Evolutionary conservation across 1,284 basidiomycete species (phyloP).

Genomic region (Malassezia sp.): DNA sequence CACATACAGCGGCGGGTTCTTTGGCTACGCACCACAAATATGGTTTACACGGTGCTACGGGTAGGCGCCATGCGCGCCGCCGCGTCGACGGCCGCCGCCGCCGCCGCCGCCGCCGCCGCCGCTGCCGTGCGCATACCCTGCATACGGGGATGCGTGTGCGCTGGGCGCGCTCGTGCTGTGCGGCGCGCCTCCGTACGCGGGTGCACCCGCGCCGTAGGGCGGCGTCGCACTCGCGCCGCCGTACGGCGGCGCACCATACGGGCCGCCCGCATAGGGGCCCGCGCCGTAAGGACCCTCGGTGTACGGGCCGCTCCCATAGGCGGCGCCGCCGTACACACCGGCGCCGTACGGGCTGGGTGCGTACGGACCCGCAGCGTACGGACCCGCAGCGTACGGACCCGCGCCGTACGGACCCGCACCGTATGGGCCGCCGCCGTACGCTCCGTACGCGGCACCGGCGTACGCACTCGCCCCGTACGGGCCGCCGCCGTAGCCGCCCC

Average conservation of each 20-base stretch:
- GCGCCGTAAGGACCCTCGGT: neutral
- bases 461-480: slow-evolving; percentile 15
- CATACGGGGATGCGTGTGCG: neutral
- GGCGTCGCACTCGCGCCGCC: neutral
- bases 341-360: neutral
- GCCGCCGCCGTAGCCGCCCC: slow-evolving; percentile 16
- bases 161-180: neutral
- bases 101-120: too few relatives aligned
- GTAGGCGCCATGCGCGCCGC: neutral
- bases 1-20: neutral
- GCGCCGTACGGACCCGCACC: slow-evolving; percentile 14
- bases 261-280: neutral
- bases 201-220: too few relatives aligned
- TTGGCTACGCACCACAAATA: neutral
- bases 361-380: slow-evolving; percentile 3
- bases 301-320: neutral
- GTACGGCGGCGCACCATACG: neutral
- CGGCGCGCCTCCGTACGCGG: neutral
- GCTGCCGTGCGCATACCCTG: neutral
- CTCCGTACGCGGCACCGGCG: slow-evolving; percentile 20
- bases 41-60: neutral
- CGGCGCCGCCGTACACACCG: neutral
- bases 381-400: slow-evolving; percentile 5
- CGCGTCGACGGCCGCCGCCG: too few relatives aligned
- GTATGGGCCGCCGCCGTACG: slow-evolving; percentile 12